Conservation (phyloP, 176 grass and related monocot species). For the Oryza officinalis region DNA sequence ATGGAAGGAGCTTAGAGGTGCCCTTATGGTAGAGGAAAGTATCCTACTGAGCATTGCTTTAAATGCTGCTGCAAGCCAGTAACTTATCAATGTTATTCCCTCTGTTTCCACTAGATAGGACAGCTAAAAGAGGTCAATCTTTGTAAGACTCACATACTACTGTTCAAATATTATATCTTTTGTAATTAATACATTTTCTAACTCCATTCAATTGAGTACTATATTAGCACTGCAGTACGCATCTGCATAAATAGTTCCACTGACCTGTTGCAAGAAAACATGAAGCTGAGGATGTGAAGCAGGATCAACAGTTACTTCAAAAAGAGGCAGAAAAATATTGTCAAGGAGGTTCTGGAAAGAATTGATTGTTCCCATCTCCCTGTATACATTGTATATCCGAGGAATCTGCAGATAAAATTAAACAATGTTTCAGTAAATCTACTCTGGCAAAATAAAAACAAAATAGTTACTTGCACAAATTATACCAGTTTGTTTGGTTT, state of each 20-base stretch:
- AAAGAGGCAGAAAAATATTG: slow-evolving; percentile 96
- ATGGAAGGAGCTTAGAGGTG: neutral
- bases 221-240: neutral
- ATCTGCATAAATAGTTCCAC: slow-evolving; percentile 29
- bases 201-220: neutral
- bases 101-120: slow-evolving; percentile 6
- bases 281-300: slow-evolving; percentile 92
- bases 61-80: neutral
- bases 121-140: neutral
- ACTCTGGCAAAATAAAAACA: neutral
- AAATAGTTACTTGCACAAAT: neutral
- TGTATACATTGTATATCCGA: slow-evolving; percentile 94
- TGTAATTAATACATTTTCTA: neutral
- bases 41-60: neutral
- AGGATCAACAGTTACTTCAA: slow-evolving; percentile 88
- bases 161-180: neutral
- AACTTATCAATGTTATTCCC: neutral
- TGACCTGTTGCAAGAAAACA: slow-evolving; percentile 92
- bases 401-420: slow-evolving; percentile 66
- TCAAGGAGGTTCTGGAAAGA: slow-evolving; percentile 95
- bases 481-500: neutral
- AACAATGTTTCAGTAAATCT: slow-evolving; percentile 17
- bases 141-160: neutral
- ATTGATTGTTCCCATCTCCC: slow-evolving; percentile 92
- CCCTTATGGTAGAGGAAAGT: neutral